phyloP scores from a whole-genome alignment of 305 asterid genomes.

The Solanum hybrid region DNA sequence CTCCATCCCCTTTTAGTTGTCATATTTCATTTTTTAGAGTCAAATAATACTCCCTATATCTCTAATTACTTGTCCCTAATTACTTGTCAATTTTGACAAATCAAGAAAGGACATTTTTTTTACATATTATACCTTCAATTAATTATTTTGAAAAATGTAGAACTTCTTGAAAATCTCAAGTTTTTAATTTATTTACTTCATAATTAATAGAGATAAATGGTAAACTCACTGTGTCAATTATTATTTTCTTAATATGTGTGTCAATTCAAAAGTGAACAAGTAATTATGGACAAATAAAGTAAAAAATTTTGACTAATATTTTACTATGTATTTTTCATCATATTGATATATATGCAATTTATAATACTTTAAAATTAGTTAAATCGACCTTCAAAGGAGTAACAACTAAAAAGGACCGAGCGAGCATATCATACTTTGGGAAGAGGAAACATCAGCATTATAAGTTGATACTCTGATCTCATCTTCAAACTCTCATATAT shows the following conservation, averaged over 20 bases:
- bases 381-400: background rate
- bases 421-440: background rate
- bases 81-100: background rate
- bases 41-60: too few relatives aligned
- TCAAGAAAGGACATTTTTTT: too few relatives aligned
- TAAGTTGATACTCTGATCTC: conserved; percentile 11
- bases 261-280: too few relatives aligned
- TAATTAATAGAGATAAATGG: background rate
- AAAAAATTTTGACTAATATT: background rate
- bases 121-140: background rate
- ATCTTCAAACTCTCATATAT: background rate
- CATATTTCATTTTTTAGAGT: too few relatives aligned
- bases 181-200: too few relatives aligned
- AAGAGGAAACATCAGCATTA: background rate
- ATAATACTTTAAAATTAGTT: too few relatives aligned
- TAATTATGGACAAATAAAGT: rapidly evolving
- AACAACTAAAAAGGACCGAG: background rate
- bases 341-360: too few relatives aligned
- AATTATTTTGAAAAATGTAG: too few relatives aligned
- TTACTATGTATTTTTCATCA: too few relatives aligned
- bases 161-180: background rate
- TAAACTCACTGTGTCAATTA: background rate
- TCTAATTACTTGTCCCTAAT: background rate
- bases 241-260: too few relatives aligned
- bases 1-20: too few relatives aligned